Evolutionary conservation across 768 basidiomycete genomes (phyloP).

Genomic region (Leccinum rimulosum): DNA sequence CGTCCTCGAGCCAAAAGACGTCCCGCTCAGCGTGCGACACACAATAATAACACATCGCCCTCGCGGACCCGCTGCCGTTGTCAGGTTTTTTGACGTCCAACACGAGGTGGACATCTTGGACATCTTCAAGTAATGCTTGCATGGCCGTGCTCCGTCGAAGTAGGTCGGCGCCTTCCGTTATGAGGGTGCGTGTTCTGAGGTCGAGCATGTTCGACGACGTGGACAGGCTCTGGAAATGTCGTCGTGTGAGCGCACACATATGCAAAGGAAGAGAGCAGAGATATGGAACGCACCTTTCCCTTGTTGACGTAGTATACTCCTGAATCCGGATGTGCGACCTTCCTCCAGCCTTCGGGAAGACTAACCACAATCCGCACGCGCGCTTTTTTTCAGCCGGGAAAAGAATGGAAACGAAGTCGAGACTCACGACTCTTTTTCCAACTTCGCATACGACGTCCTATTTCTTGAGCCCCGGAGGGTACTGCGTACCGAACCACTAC

Average conservation of each 20-base stretch:
- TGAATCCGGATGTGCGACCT: constrained; percentile 31
- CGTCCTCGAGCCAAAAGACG: constrained; percentile 29
- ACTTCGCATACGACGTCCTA: neutral
- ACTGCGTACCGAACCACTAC: neutral
- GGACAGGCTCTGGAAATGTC: constrained; percentile 8
- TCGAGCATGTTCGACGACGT: constrained; percentile 14
- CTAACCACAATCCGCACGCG: neutral
- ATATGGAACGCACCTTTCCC: constrained; percentile 28
- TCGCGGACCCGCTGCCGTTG: neutral
- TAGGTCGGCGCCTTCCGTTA: constrained; percentile 12
- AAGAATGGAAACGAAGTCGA: constrained; percentile 2
- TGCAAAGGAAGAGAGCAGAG: neutral
- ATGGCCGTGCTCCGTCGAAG: constrained; percentile 8
- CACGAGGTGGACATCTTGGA: constrained; percentile 17
- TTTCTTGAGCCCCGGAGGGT: neutral
- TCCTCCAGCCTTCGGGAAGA: constrained; percentile 27
- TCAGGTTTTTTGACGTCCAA: constrained; percentile 9
- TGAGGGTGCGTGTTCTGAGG: neutral
- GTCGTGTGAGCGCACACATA: neutral
- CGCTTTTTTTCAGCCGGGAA: neutral
- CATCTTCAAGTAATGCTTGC: constrained; percentile 7
- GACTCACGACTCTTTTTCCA: neutral
- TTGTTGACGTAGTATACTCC: constrained; percentile 31
- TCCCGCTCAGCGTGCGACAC: constrained; percentile 27
- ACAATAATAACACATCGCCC: constrained; percentile 23